These are phyloP conservation scores for Daldinia bambusicola DNA, from an alignment of 495 filamentous ascomycete genomes.

Conservation along the genomic window DNA sequence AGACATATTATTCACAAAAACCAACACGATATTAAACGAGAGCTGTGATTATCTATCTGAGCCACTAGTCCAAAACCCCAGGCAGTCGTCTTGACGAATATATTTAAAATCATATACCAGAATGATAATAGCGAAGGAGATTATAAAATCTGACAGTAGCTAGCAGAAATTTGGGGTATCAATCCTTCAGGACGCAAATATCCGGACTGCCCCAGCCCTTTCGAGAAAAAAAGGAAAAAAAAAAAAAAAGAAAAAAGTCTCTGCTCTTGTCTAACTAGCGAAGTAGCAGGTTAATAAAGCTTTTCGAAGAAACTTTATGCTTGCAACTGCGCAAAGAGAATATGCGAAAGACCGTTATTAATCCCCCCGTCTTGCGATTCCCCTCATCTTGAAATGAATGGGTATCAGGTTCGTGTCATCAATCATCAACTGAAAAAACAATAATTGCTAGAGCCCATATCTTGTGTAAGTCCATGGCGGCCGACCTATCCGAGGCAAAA, in stretches of 20 bases:
- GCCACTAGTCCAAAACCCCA: slow-evolving; percentile 2
- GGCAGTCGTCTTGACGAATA: slow-evolving; percentile 19
- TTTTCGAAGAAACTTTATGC: slow-evolving; percentile 6
- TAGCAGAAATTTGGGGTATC: slow-evolving; percentile 40
- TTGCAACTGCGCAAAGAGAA: slow-evolving; percentile 23
- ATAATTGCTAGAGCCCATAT: slow-evolving; percentile 33
- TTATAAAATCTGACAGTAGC: slow-evolving; percentile 22
- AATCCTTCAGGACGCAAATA: slow-evolving; percentile 34
- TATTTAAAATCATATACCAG: slow-evolving; percentile 41
- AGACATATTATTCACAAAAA: background rate
- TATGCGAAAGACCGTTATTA: slow-evolving; percentile 44
- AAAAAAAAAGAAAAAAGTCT: slow-evolving; percentile 10
- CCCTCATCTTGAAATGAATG: slow-evolving; percentile 52
- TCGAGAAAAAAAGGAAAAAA: slow-evolving; percentile 14
- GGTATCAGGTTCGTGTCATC: slow-evolving; percentile 48
- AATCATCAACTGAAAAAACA: slow-evolving; percentile 45
- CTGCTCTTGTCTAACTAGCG: slow-evolving; percentile 40
- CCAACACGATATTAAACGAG: slow-evolving; percentile 21
- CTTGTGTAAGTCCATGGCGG: slow-evolving; percentile 35
- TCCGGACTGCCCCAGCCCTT: slow-evolving; percentile 18
- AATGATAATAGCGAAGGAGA: slow-evolving; percentile 39
- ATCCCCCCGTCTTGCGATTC: slow-evolving; percentile 47
- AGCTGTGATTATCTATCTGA: slow-evolving; percentile 41
- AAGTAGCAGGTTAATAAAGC: slow-evolving; percentile 7
- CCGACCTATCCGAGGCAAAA: slow-evolving; percentile 21